These are phyloP conservation scores for Termitomyces sp. DNA, from an alignment of 768 basidiomycete genomes.

Conservation along the genomic window DNA sequence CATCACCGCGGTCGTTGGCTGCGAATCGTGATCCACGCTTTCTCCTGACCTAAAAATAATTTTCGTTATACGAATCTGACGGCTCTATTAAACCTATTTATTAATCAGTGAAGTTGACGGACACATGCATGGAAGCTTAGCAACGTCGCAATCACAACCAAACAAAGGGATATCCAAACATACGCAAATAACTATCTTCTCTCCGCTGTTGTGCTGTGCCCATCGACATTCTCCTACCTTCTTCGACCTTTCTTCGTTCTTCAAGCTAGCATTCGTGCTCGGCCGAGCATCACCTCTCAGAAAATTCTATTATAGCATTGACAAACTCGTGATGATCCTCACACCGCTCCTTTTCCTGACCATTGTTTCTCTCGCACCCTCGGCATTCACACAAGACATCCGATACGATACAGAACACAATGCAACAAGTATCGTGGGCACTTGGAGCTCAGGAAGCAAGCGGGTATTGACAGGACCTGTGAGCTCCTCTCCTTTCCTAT, in stretches of 20 bases:
- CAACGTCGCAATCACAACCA: neutral
- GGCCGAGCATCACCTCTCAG: slow-evolving; percentile 5
- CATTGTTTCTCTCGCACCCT: slow-evolving; percentile 30
- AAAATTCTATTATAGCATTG: neutral
- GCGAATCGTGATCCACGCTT: neutral
- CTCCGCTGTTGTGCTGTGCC: slow-evolving; percentile 11
- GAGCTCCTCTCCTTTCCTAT: slow-evolving; percentile 27
- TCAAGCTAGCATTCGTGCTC: slow-evolving; percentile 4
- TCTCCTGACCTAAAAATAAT: neutral
- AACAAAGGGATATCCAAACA: slow-evolving; percentile 15
- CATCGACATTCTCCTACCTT: slow-evolving; percentile 10
- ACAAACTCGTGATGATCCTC: slow-evolving; percentile 31
- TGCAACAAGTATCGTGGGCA: slow-evolving; percentile 64
- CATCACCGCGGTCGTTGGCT: neutral
- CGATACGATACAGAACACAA: slow-evolving; percentile 49
- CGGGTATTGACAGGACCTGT: slow-evolving; percentile 80
- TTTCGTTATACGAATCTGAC: neutral
- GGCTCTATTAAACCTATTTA: neutral
- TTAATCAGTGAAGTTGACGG: neutral
- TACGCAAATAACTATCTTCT: slow-evolving; percentile 10
- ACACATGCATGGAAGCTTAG: neutral
- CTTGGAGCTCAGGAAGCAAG: slow-evolving; percentile 80
- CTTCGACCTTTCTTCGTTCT: slow-evolving; percentile 11
- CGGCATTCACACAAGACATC: slow-evolving; percentile 32
- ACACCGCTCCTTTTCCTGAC: slow-evolving; percentile 31